Percentiles rank a stretch among this genome's conserved stretches.
These are phyloP conservation scores for Chlorella sp. DNA, from an alignment of 139 green algal genomes.

Conservation along the genomic window DNA sequence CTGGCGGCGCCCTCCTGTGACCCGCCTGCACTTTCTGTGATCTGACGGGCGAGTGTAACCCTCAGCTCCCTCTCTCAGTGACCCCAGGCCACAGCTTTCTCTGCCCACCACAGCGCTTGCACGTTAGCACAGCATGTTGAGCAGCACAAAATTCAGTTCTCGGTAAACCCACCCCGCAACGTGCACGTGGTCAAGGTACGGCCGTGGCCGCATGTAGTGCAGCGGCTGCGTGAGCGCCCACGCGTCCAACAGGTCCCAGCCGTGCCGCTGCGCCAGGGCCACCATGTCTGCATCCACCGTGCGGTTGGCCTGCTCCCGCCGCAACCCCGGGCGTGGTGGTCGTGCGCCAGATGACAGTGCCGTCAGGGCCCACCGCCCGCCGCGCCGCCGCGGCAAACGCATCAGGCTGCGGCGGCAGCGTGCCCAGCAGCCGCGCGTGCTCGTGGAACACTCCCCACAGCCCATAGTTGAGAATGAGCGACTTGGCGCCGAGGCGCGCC, in stretches of 20 bases:
- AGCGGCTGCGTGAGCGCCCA: constrained; percentile 3
- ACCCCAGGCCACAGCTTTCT: neutral
- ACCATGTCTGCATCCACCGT: neutral
- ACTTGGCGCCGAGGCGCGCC: too few species aligned
- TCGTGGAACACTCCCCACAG: too few species aligned
- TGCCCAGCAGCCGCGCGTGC: too few species aligned
- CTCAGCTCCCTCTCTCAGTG: neutral
- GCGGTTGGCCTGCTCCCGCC: constrained; percentile 4
- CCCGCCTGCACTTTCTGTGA: neutral
- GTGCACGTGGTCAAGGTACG: too few species aligned
- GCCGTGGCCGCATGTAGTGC: neutral
- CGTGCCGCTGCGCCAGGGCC: neutral
- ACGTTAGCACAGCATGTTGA: neutral
- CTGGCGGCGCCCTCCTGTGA: neutral
- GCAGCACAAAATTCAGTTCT: neutral
- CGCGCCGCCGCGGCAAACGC: neutral
- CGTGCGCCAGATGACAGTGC: neutral
- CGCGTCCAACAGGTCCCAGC: constrained; percentile 21
- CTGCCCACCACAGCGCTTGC: neutral
- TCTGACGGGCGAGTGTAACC: neutral
- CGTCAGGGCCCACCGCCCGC: neutral
- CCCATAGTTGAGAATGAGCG: too few species aligned
- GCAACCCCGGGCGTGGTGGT: neutral
- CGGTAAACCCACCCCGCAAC: too few species aligned
- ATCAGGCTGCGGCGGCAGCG: neutral